Evolutionary conservation across 345 rosid species (phyloP).

Genomic region (Pugionium cornutum): DNA sequence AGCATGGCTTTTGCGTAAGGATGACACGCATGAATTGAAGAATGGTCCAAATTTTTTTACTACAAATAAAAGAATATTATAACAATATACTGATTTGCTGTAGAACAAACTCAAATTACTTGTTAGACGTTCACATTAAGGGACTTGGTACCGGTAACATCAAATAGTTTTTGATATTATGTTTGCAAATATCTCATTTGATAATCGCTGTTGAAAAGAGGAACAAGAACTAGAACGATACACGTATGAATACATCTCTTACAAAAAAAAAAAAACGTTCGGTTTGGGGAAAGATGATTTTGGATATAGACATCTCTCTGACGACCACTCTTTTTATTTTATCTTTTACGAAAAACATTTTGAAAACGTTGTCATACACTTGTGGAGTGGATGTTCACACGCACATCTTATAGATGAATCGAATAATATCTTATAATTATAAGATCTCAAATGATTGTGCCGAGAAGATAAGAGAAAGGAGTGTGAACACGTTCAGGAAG

Average conservation of each 20-base stretch:
- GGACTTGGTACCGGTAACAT: too few species aligned
- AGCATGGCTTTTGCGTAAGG: too few species aligned
- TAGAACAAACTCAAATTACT: not conserved
- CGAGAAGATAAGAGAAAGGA: constrained; percentile 14
- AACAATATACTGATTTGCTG: not conserved
- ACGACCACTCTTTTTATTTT: constrained; percentile 16
- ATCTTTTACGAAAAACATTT: not conserved
- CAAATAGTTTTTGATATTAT: too few species aligned
- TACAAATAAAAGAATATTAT: too few species aligned
- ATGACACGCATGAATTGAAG: too few species aligned
- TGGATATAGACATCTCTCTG: constrained; percentile 19
- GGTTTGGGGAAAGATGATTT: not conserved
- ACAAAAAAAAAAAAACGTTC: not conserved
- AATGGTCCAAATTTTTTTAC: too few species aligned
- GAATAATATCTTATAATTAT: not conserved
- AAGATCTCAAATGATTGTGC: constrained; percentile 28
- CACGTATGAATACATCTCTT: constrained; percentile 24
- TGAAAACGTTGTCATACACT: too few species aligned
- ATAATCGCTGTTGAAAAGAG: not conserved
- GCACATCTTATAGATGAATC: constrained; percentile 2
- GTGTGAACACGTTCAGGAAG: constrained; percentile 43
- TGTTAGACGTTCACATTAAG: not conserved
- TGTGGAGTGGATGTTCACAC: constrained; percentile 32
- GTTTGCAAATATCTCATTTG: not conserved
- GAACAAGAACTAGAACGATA: constrained; percentile 2